Evolutionary conservation across 345 rosid species (phyloP).

Genomic region (Eucalyptus sideroxylon): DNA sequence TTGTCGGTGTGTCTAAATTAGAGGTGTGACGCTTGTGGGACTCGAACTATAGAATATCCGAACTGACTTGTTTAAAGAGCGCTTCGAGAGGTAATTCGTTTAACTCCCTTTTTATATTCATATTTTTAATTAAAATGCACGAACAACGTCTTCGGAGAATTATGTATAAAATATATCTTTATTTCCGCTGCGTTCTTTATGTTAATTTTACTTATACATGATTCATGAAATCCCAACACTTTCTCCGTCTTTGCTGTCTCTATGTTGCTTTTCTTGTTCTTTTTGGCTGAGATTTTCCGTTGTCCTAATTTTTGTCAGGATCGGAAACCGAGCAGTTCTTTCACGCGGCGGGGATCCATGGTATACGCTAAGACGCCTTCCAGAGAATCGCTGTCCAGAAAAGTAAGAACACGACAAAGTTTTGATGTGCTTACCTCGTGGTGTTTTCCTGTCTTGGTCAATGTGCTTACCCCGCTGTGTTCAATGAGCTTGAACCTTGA

Average conservation of each 20-base stretch:
- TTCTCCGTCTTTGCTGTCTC: background rate
- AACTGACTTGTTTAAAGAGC: too few species aligned
- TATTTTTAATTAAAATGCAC: too few species aligned
- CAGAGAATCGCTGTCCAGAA: slow-evolving; percentile 49
- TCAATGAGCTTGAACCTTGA: background rate
- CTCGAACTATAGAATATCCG: too few species aligned
- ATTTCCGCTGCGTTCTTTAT: too few species aligned
- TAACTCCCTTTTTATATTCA: too few species aligned
- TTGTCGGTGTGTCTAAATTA: too few species aligned
- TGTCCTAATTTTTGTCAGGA: slow-evolving; percentile 24
- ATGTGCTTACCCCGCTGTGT: background rate
- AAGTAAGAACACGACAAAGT: slow-evolving; percentile 13
- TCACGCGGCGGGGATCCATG: slow-evolving; percentile 75
- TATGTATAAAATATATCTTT: too few species aligned
- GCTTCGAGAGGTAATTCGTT: too few species aligned
- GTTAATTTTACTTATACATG: too few species aligned
- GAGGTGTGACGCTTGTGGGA: too few species aligned
- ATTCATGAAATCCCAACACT: too few species aligned
- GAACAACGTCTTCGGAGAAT: too few species aligned
- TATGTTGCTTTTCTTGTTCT: background rate
- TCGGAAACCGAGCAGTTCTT: slow-evolving; percentile 68
- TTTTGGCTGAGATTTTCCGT: background rate
- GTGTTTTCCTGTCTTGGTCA: background rate
- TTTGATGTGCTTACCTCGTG: background rate
- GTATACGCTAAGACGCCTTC: slow-evolving; percentile 96